A percentile compares a stretch with the other conserved stretches of the same genome.
These are phyloP conservation scores for Dothideomycetes sp. DNA, from an alignment of 2,329 filamentous ascomycete genomes.

Conservation along the genomic window DNA sequence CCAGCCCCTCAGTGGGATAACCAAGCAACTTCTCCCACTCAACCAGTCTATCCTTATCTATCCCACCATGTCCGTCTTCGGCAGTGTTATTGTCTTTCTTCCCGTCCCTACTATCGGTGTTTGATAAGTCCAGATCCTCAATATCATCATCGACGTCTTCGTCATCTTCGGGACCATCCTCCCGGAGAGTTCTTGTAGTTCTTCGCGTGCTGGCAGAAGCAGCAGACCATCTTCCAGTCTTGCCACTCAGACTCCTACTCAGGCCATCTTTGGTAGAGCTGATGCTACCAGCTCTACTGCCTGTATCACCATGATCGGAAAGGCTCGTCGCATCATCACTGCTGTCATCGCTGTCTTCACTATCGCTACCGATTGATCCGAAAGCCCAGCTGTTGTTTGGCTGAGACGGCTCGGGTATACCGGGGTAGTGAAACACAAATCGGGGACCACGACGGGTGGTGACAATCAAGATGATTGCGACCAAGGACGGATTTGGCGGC, in stretches of 20 bases:
- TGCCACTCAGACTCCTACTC: background rate
- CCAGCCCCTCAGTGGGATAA: constrained; percentile 64
- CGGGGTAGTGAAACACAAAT: constrained; percentile 80
- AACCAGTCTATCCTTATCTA: constrained; percentile 4
- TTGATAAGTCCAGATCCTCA: constrained; percentile 3
- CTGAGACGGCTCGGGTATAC: constrained; percentile 2
- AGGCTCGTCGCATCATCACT: constrained; percentile 5
- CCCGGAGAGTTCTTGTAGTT: constrained; percentile 9
- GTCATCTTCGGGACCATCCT: constrained; percentile 12
- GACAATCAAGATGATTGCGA: constrained; percentile 65
- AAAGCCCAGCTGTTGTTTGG: constrained; percentile 6
- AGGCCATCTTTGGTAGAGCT: background rate
- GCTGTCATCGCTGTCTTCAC: constrained; percentile 5
- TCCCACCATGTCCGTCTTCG: constrained; percentile 1
- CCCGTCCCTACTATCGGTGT: constrained; percentile 1
- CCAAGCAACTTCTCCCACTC: constrained; percentile 62
- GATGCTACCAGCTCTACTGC: constrained; percentile 4
- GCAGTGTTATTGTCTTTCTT: background rate
- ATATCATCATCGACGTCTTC: constrained; percentile 10
- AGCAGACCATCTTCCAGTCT: background rate
- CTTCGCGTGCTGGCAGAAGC: constrained; percentile 2
- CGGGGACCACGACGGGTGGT: constrained; percentile 68
- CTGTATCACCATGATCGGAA: constrained; percentile 1
- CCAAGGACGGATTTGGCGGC: constrained; percentile 43
- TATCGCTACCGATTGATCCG: constrained; percentile 5